Conservation (phyloP, 345 rosid genomes). For the Trapa incisa region DNA sequence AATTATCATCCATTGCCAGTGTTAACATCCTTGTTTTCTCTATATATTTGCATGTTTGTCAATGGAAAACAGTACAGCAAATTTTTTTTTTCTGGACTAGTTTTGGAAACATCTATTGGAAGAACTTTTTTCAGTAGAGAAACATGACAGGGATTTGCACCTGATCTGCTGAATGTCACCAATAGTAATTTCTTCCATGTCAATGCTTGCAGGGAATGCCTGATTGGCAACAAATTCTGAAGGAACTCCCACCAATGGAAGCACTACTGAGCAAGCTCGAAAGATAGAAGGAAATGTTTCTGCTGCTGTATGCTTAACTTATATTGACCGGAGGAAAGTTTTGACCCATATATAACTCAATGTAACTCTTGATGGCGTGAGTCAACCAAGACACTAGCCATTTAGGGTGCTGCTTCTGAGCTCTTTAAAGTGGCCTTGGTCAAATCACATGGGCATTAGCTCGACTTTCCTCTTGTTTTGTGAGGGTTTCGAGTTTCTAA, state of each 20-base stretch:
- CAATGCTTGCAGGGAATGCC: conserved; percentile 62
- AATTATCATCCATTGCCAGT: neutral
- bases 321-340: neutral
- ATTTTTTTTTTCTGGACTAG: neutral
- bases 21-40: neutral
- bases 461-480: too few relatives aligned
- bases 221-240: conserved; percentile 66
- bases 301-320: conserved; percentile 3
- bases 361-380: too few relatives aligned
- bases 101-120: neutral
- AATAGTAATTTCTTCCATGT: neutral
- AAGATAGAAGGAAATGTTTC: conserved; percentile 28
- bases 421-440: too few relatives aligned
- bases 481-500: too few relatives aligned
- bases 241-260: conserved; percentile 70
- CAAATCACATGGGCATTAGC: too few relatives aligned
- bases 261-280: conserved; percentile 81
- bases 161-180: neutral
- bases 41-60: neutral
- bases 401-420: too few relatives aligned
- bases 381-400: too few relatives aligned
- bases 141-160: neutral
- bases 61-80: neutral
- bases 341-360: too few relatives aligned
- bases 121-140: neutral